Base-by-base conservation (phyloP, 108 stramenopile species). In the Nitzschia putrida region DNA sequence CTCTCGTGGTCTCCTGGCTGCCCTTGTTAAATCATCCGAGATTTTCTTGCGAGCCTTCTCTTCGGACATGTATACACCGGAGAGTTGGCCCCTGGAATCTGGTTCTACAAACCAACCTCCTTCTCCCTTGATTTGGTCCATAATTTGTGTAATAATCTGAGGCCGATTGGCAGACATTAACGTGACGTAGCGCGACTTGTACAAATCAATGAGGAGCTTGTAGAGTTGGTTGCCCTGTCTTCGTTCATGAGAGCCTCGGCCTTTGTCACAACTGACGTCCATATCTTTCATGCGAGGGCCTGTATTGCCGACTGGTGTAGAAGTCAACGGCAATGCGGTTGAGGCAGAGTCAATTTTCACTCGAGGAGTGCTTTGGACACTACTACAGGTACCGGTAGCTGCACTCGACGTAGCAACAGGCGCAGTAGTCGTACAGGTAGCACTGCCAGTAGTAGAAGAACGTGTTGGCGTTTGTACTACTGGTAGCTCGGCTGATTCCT, bases 91-190 rank as follows among this genome's bases (percentile, higher is more conserved):
- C 22, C 55, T 16, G 1, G 18, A 16, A 21, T 13, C 1, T 25
- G 55, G 55, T 56, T 56, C 55, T 21, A 56, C 55, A 24, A 56
- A 56, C 55, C 55, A 56, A 3, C 55, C 55, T 56, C 55, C 55
- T 24, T 56, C 13, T 3, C 2, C 24, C 22, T 56, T 22, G 55
- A 56, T 26, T 56, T 56, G 22, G 13, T 56, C 20, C 25, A 56
- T 21, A 6, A 56, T 56, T 56, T 56, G 18, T 3, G 55, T 21
- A 25, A 56, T 56, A 24, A 56, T 56, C 4, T 7, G 13, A 21
- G 55, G 23, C 13, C 55, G 55, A 18, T 49, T 18, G 47, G 18
- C 18, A 3, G 47, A 18, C 18, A 18, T 18, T 18, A 49, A 18
- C 6, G n/a, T 56, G 54, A 25, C 23, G 22, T 56, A 56, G 1